Evolutionary conservation across 345 rosid species (phyloP).

Genomic region (Jatropha curcas): DNA sequence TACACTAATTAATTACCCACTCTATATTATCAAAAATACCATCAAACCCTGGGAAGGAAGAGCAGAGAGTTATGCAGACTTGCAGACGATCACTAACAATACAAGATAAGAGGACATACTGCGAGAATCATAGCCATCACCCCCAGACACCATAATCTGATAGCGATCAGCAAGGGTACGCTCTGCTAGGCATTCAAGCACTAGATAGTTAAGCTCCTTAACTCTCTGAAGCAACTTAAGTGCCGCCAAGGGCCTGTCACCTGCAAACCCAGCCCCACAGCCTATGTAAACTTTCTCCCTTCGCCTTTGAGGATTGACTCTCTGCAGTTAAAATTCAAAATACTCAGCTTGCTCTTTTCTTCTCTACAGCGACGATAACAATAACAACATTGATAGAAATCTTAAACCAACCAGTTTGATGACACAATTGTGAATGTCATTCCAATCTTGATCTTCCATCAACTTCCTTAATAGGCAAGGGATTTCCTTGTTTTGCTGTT

Average conservation of each 20-base stretch:
- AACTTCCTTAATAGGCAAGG: neutral
- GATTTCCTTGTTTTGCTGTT: too few species aligned
- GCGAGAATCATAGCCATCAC: slow-evolving; percentile 70
- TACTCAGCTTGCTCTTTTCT: neutral
- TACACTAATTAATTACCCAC: neutral
- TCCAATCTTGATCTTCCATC: slow-evolving; percentile 30
- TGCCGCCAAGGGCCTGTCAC: slow-evolving; percentile 80
- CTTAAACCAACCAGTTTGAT: slow-evolving; percentile 43
- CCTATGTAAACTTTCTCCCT: slow-evolving; percentile 70
- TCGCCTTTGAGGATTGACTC: slow-evolving; percentile 56
- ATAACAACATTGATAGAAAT: neutral
- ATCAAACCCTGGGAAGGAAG: neutral
- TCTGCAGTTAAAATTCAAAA: slow-evolving; percentile 39
- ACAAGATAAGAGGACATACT: slow-evolving; percentile 39
- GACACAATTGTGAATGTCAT: slow-evolving; percentile 37
- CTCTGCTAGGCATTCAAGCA: slow-evolving; percentile 92
- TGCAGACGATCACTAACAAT: neutral
- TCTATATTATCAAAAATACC: neutral
- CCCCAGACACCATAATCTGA: slow-evolving; percentile 59
- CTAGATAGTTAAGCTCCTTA: slow-evolving; percentile 62
- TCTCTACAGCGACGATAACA: neutral
- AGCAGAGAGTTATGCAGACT: neutral
- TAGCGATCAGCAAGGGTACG: slow-evolving; percentile 85
- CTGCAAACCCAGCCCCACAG: slow-evolving; percentile 96
- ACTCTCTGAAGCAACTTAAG: slow-evolving; percentile 78